phyloP scores from a whole-genome alignment of 2,329 filamentous ascomycete genomes.

The Alternaria ventricosa region DNA sequence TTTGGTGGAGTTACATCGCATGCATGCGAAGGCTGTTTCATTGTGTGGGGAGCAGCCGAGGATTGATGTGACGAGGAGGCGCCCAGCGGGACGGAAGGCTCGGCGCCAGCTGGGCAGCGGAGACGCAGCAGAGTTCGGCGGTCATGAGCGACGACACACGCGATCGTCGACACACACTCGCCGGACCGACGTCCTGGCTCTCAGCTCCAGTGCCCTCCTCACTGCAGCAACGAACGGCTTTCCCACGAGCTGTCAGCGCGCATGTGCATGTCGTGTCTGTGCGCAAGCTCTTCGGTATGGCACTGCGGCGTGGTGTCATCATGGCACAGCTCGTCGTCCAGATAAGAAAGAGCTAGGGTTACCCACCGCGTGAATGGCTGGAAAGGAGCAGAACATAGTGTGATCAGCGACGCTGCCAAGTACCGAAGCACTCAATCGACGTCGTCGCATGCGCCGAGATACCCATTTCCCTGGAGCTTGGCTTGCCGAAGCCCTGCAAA shows the following conservation, averaged over 20 bases:
- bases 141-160: not conserved
- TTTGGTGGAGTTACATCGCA: constrained; percentile 12
- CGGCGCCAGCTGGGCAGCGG: constrained; percentile 17
- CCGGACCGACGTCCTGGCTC: not conserved
- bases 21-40: constrained; percentile 7
- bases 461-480: constrained; percentile 25
- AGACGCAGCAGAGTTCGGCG: constrained; percentile 8
- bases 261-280: not conserved
- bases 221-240: not conserved
- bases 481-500: constrained; percentile 15
- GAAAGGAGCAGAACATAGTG: constrained; percentile 2
- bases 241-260: not conserved
- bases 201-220: not conserved
- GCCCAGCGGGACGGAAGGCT: constrained; percentile 19
- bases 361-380: constrained; percentile 12
- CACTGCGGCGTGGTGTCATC: not conserved
- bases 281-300: not conserved
- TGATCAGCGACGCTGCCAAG: constrained; percentile 35
- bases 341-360: constrained; percentile 24
- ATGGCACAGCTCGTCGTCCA: constrained; percentile 10
- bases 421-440: constrained; percentile 27
- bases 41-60: constrained; percentile 16
- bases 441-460: constrained; percentile 23
- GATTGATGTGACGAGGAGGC: not conserved
- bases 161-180: not conserved